Evolutionary conservation across 495 filamentous ascomycete genomes (phyloP).

Genomic region (Lentithecium fluviatile): DNA sequence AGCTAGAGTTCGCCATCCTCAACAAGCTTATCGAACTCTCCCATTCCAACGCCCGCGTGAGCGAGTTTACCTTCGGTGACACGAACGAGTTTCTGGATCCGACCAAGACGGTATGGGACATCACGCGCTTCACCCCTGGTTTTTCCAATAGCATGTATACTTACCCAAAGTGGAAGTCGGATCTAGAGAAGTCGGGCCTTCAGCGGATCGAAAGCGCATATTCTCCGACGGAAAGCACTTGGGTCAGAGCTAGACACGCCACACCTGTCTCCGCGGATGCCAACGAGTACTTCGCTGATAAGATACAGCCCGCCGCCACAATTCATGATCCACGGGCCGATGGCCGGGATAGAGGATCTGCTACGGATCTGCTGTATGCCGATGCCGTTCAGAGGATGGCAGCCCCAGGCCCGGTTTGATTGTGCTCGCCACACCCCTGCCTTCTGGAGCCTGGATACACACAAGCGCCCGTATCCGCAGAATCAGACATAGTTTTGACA

Average conservation of each 20-base stretch:
- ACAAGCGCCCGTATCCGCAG: neutral
- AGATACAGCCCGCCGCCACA: slow-evolving; percentile 13
- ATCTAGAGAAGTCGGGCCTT: slow-evolving; percentile 24
- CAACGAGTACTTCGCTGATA: slow-evolving; percentile 7
- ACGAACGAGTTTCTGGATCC: slow-evolving; percentile 29
- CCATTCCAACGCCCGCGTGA: slow-evolving; percentile 1
- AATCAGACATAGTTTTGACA: no score
- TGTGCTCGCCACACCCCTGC: neutral
- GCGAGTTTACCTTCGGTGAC: slow-evolving; percentile 15
- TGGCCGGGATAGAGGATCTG: slow-evolving; percentile 16
- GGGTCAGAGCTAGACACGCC: slow-evolving; percentile 5
- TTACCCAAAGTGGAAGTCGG: slow-evolving; percentile 32
- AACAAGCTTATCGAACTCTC: slow-evolving; percentile 37
- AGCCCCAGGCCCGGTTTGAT: neutral
- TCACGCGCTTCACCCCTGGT: slow-evolving; percentile 16
- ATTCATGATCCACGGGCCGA: slow-evolving; percentile 8
- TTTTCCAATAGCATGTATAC: slow-evolving; percentile 21
- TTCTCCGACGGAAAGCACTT: slow-evolving; percentile 16
- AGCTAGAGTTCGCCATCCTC: slow-evolving; percentile 64
- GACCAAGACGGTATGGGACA: slow-evolving; percentile 23
- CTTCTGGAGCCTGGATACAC: neutral
- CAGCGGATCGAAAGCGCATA: slow-evolving; percentile 21
- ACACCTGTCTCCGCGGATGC: slow-evolving; percentile 9
- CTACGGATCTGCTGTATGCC: slow-evolving; percentile 29
- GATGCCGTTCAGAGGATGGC: slow-evolving; percentile 25